Evolutionary conservation across 257 asterid genomes (phyloP), one percentile per base, ranked within the genome.

Genomic region (Cruciata laevipes): DNA sequence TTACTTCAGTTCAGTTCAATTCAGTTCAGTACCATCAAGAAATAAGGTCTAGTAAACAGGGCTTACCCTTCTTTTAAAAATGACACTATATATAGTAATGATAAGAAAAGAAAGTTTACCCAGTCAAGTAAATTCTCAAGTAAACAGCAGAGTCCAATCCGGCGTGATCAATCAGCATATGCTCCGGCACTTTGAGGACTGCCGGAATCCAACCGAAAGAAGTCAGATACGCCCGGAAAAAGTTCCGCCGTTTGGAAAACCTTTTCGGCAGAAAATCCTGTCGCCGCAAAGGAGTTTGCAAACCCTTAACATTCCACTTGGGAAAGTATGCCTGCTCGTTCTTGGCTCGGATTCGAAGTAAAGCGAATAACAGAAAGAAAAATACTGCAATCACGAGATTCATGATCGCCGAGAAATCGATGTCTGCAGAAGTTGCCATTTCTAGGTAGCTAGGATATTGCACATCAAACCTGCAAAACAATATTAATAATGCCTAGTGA

Each of bases 121-220:
- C 98, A 49, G 83, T 86, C 85, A 85, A 82, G 83, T 92, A 92
- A 75, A 87, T 89, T 70, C 98, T 83, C 79, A 92, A 76, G 69
- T 92, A 92, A 74, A 83, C 94, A 20, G 85, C 97, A 30, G 97
- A 92, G 73, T 92, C 98, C 77, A 92, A 78, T 60, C 98, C 98
- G 23, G 98, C 97, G 38, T 92, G 98, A 65, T 85, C 88, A 65
- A 92, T 92, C 44, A 92, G 89, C 85, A 87, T 96, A 0, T 87
- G 77, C 82, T 92, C 97, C 10, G 98, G 96, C 96, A 89, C 90
- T 83, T 72, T 82, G 76, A 92, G 60, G 33, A 97, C 97, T 49
- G 87, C 87, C 20, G 96, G 98, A 75, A 92, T 87, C 98, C 98
- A 80, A 73, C 87, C 87, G 66, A 92, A 95, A 76, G 88, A 75